Conservation (phyloP, 2,329 filamentous ascomycete species). For the Chalara sp. region DNA sequence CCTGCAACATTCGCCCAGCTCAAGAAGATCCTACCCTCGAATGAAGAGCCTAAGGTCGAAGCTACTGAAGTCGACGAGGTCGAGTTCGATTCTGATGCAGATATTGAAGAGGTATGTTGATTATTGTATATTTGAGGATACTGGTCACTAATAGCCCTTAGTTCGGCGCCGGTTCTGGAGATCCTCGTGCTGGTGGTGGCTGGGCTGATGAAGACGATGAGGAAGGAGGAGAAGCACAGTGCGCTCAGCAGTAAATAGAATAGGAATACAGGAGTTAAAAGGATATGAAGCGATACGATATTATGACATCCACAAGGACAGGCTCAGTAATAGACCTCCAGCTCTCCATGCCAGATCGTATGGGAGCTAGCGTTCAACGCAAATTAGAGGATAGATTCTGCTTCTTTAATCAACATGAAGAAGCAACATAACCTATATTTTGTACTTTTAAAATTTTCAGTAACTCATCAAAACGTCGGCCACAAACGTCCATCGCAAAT, state of each 20-base stretch:
- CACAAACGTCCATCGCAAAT: too few species aligned
- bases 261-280: neutral
- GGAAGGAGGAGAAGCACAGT: conserved; percentile 56
- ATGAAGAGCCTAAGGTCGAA: conserved; percentile 48
- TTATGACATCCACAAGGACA: too few species aligned
- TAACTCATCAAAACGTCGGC: too few species aligned
- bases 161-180: conserved; percentile 67
- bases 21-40: conserved; percentile 65
- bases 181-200: conserved; percentile 56
- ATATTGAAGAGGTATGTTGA: conserved; percentile 65
- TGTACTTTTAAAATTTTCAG: too few species aligned
- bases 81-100: conserved; percentile 73
- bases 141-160: conserved; percentile 29
- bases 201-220: conserved; percentile 67
- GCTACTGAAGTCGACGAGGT: conserved; percentile 76
- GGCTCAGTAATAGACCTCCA: too few species aligned
- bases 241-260: conserved; percentile 32
- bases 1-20: conserved; percentile 66
- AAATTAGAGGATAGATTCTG: too few species aligned
- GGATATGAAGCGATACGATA: too few species aligned
- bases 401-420: too few species aligned
- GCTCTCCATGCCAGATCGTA: too few species aligned
- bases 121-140: conserved; percentile 1
- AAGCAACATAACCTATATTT: too few species aligned
- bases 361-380: too few species aligned